A percentile compares a stretch with the other conserved stretches of the same genome.
Evolutionary conservation across 2,329 filamentous ascomycete species (phyloP).

Genomic region (Orbilia oligospora): DNA sequence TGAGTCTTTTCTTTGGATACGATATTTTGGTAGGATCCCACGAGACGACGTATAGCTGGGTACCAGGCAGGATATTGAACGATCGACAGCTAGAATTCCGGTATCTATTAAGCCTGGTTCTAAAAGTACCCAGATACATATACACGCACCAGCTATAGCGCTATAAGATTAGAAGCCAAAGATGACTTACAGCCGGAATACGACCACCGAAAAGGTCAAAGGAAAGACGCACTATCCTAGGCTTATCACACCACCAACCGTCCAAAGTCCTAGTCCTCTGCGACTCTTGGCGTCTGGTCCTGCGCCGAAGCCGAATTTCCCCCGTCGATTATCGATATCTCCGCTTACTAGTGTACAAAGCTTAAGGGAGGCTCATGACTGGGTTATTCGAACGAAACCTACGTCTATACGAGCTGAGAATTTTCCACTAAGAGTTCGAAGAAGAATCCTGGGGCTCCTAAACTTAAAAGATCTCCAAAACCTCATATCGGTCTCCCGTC

Average conservation of each 20-base stretch:
- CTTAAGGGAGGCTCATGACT: background rate
- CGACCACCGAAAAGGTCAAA: background rate
- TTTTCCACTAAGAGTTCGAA: background rate
- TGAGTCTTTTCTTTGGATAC: too few relatives aligned
- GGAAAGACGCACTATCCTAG: background rate
- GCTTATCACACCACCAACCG: too few relatives aligned
- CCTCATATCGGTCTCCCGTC: slow-evolving; percentile 8
- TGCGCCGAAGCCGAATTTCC: background rate
- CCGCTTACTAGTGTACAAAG: background rate
- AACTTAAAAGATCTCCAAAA: slow-evolving; percentile 5
- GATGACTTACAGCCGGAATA: background rate
- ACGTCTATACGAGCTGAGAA: slow-evolving; percentile 1
- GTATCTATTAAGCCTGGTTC: too few relatives aligned
- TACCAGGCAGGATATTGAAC: too few relatives aligned
- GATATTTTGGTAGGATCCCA: too few relatives aligned
- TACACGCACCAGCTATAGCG: too few relatives aligned
- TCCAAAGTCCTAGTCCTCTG: background rate
- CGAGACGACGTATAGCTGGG: too few relatives aligned
- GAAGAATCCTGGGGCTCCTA: background rate
- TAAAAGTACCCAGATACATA: too few relatives aligned
- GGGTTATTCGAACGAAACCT: background rate
- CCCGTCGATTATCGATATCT: background rate
- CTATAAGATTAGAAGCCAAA: too few relatives aligned
- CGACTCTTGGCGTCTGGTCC: background rate
- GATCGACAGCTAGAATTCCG: too few relatives aligned